Base-by-base conservation (phyloP, 106 monocot genomes). In the Iris macrosiphon region DNA sequence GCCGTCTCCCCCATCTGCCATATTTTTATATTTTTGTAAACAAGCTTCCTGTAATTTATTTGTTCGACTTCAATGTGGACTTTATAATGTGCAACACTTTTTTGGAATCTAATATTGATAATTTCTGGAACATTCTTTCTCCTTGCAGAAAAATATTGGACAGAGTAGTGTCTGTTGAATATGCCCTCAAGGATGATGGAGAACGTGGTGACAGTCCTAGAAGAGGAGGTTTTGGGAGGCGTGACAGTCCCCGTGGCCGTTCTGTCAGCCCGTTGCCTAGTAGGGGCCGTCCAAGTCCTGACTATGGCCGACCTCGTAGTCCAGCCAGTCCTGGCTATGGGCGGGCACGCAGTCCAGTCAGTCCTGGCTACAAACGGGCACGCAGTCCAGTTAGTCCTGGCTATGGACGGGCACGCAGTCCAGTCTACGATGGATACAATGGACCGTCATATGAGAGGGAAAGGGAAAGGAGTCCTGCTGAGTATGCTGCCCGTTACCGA, bases 121-220 rank as follows among this genome's bases (percentile, higher is more conserved):
- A 35, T 6, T 35, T 35, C 4, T 6, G 4, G 34, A 10, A 6
- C 34, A 5, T 52, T 10, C 63, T 37, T 59, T 31, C 15, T 3
- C 38, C 69, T 40, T 74, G 49, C 86, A 96, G 96, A 69, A 89
- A 83, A 66, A 50, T 96, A 63, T 63, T 86, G 53, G 96, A 89
- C 42, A 58, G 96, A 59, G 76, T 90, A 49, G 80, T 96, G 25
- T 82, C 96, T 7, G 89, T 96, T 28, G 96, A 96, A 39, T 89
- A 89, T 70, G 85, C 96, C 23, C 74, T 86, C 34, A 82, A 79
- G 66, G 96, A 86, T 77, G 85, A 96, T 68, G 75, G 60, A 55
- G 96, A 89, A 38, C 71, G 70, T 40, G 79, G 62, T 25, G 89
- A 70, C 4, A 84, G 84, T 63, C 75, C 80, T 27, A 78, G 72